Evolutionary conservation across 2,329 filamentous ascomycete species (phyloP), one percentile per base, ranked within the genome.

Genomic region (Monosporascus sp.): DNA sequence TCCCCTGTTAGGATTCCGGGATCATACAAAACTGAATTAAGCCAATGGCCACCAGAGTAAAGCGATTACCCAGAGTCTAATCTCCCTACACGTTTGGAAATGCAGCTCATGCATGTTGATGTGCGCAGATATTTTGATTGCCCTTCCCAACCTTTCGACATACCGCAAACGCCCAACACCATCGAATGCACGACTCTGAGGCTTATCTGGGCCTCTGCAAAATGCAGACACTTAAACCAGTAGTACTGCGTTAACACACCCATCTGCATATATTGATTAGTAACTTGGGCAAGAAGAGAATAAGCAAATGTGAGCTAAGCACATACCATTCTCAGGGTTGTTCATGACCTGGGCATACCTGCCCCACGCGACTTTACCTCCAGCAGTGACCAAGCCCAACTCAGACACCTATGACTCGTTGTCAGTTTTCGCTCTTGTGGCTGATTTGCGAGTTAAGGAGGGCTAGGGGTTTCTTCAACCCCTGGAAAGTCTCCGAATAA

Each of bases 281-380:
- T 31, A 28, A 28, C 45, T 15, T 15, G 28, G 5, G 3, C 18
- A 20, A 31, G 41, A 26, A 37, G 20, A 17, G 24, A 18, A 18
- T 15, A 18, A 9, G 5, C 17, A n/a, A 43, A 31, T 1, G 53
- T 15, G 37, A 22, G 22, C 22, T 2, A 15, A 8, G 56, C 35
- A 56, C 31, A 18, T 37, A 53, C 51, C 40, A 57, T 73, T 73
- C 64, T 78, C 75, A 3, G 74, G 73, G 60, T 75, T 76, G 65
- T 79, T 80, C 6, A 70, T 74, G 35, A 72, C 63, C 56, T 70
- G 62, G 15, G 62, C 63, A 55, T 64, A 60, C 49, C 60, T 61
- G 51, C 90, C 91, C 92, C 92, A 97, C 7, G 93, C 90, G 8
- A 96, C 90, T 75, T 97, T 97, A 58, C 94, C 94, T 58, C 85